Percentiles rank a stretch among this genome's conserved stretches.
phyloP scores from a whole-genome alignment of 176 grass and related monocot species.

The Rhipidocladum racemiflorum region DNA sequence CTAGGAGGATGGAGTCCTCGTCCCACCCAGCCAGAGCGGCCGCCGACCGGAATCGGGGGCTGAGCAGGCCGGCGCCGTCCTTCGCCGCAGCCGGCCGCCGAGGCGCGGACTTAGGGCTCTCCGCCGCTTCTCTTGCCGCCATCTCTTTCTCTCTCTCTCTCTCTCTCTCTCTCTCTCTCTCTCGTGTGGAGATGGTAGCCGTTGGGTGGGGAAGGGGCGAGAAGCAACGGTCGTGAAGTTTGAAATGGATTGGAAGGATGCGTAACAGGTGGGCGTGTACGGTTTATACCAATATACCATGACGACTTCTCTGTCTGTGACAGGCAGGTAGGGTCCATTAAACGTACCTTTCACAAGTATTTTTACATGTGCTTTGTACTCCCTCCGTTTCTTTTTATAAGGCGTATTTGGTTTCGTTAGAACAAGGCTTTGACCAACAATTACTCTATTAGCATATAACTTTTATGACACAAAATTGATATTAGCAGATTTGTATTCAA shows the following conservation, averaged over 20 bases:
- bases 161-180: not conserved
- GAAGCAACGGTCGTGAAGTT: constrained; percentile 57
- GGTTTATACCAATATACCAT: too few relatives aligned
- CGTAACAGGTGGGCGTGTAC: not conserved
- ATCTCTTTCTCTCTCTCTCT: not conserved
- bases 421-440: too few relatives aligned
- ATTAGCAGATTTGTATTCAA: too few relatives aligned
- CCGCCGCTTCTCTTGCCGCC: not conserved
- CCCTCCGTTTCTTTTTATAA: too few relatives aligned
- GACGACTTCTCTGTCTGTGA: too few relatives aligned
- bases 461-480: too few relatives aligned
- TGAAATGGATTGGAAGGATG: constrained; percentile 28
- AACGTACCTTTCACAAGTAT: too few relatives aligned
- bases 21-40: constrained; percentile 87
- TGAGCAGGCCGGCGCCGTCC: constrained; percentile 46
- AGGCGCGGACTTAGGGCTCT: constrained; percentile 23
- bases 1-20: constrained; percentile 80
- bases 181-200: constrained; percentile 18
- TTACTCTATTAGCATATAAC: too few relatives aligned
- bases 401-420: too few relatives aligned
- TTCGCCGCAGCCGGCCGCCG: constrained; percentile 27
- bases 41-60: constrained; percentile 78
- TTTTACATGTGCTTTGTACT: too few relatives aligned
- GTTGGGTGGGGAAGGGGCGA: not conserved
- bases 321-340: too few relatives aligned